Evolutionary conservation across 257 asterid species (phyloP), one percentile per base, ranked within the genome.

Genomic region (Fraxinus quadrangulata): DNA sequence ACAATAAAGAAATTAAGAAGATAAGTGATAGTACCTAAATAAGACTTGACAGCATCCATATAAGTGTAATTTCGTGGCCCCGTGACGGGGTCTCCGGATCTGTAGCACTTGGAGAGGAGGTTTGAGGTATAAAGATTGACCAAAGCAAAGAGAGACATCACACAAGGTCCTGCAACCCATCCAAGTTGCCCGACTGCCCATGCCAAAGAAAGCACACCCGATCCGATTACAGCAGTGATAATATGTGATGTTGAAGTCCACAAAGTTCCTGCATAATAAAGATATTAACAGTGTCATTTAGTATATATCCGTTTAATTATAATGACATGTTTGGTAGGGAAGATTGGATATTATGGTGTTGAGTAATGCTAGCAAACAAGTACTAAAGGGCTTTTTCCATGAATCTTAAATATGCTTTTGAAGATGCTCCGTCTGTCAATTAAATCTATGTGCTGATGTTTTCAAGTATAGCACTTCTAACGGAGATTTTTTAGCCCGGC

Each of bases 171-270:
- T 10, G 89, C 89, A 9, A 83, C 81, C 84, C 85, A 86, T 6
- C 89, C 87, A 16, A 83, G 85, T 21, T 85, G 89, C 19, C 77
- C 89, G n/a, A 83, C 82, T 6, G 89, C 89, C 89, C 89, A 83
- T 61, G 89, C 84, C 68, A 83, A 40, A 5, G 87, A 81, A 19
- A 83, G 87, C 75, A 83, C 86, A 9, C 85, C 85, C 6, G 87
- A 84, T 14, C 85, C 88, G 12, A 86, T 82, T 71, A 84, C 83
- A 6, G 85, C 81, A 9, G 83, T 81, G 39, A 81, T 84, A 14
- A 81, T 84, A 70, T 84, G 83, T 10, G 85, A 75, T 37, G 81
- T 78, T 65, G 90, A 77, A 8, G 87, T 86, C 84, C 83, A 73
- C 28, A 82, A 14, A 69, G 75, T 82, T 40, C 88, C 90, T 86